A percentile compares a stretch with the other conserved stretches of the same genome.
Conservation (phyloP, 768 basidiomycete genomes). For the Epithele typhae region DNA sequence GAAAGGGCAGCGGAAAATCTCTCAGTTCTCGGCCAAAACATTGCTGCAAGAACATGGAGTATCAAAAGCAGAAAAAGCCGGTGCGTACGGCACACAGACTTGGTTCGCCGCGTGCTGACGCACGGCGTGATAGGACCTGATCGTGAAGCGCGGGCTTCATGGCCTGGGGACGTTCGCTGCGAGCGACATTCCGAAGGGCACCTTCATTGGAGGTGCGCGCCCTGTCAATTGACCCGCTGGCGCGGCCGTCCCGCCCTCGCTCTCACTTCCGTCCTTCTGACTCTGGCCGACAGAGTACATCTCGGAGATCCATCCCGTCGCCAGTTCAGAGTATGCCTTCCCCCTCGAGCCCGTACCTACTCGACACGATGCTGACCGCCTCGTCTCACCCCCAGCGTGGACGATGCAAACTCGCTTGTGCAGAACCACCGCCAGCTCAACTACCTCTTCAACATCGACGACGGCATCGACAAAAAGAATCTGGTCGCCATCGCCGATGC, state of each 20-base stretch:
- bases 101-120: background rate
- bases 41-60: background rate
- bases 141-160: slow-evolving; percentile 30
- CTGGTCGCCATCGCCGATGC: slow-evolving; percentile 28
- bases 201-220: slow-evolving; percentile 31
- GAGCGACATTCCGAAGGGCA: slow-evolving; percentile 16
- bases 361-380: background rate
- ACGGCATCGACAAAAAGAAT: background rate
- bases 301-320: slow-evolving; percentile 7
- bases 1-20: background rate
- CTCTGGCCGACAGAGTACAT: slow-evolving; percentile 13
- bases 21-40: background rate
- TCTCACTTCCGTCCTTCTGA: no score
- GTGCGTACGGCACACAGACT: background rate
- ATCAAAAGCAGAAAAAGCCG: background rate
- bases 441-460: slow-evolving; percentile 30
- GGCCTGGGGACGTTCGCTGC: slow-evolving; percentile 48
- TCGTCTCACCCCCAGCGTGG: background rate
- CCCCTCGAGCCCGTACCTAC: no score
- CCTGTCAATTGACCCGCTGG: no score
- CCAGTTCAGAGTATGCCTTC: no score
- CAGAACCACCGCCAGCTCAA: slow-evolving; percentile 24
- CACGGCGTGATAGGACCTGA: slow-evolving; percentile 28
- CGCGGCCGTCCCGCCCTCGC: no score
- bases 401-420: background rate